phyloP scores from a whole-genome alignment of 129 eudicot genomes.

The Calendula officinalis region DNA sequence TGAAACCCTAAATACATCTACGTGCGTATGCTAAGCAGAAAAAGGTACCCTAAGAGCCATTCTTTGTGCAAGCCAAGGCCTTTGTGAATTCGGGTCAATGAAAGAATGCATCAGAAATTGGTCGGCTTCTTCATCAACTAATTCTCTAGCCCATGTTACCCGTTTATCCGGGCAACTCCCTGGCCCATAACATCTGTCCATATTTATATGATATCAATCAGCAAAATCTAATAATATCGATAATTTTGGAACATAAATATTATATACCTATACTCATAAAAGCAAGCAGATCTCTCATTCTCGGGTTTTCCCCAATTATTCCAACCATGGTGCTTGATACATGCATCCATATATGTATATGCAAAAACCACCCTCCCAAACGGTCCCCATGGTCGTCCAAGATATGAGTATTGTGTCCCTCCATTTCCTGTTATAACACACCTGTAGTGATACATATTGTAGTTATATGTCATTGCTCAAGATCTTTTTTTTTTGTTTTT shows the following conservation, averaged over 20 bases:
- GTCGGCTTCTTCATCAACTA: constrained; percentile 71
- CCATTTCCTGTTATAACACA: constrained; percentile 92
- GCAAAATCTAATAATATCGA: not conserved
- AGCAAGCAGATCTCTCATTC: constrained; percentile 86
- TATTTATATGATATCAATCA: not conserved
- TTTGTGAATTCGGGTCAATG: constrained; percentile 65
- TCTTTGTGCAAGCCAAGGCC: constrained; percentile 72
- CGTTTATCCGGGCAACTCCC: constrained; percentile 63
- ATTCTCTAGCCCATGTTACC: constrained; percentile 80
- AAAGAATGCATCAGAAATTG: constrained; percentile 62
- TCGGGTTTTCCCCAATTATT: constrained; percentile 80
- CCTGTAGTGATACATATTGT: constrained; percentile 52
- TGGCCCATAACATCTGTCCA: constrained; percentile 73
- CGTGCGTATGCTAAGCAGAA: constrained; percentile 42
- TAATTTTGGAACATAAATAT: constrained; percentile 28
- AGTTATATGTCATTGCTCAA: constrained; percentile 29
- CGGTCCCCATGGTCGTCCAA: constrained; percentile 98
- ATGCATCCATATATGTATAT: constrained; percentile 76
- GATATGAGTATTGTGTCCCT: constrained; percentile 56
- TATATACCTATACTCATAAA: constrained; percentile 85
- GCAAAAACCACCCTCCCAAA: constrained; percentile 91
- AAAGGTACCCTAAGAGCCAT: constrained; percentile 73
- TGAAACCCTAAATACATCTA: too few species aligned
- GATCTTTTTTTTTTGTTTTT: too few species aligned
- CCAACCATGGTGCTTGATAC: constrained; percentile 74